A percentile compares a stretch with the other conserved stretches of the same genome.
These are phyloP conservation scores for Plantago ovata DNA, from an alignment of 257 asterid genomes.

Conservation along the genomic window DNA sequence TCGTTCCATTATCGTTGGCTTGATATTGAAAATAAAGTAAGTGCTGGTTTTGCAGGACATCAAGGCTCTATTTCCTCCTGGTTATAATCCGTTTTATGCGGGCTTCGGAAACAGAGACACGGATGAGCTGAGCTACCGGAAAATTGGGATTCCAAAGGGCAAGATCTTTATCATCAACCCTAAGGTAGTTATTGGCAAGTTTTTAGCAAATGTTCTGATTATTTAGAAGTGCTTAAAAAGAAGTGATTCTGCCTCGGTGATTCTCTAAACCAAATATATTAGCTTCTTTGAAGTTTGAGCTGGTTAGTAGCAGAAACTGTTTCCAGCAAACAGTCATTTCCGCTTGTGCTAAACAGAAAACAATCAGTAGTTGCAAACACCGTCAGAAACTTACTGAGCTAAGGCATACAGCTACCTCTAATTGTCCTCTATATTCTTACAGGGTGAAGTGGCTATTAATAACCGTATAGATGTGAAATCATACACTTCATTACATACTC, in stretches of 20 bases:
- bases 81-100: conserved; percentile 92
- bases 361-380: no score
- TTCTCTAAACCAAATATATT: no score
- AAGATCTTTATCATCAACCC: conserved; percentile 96
- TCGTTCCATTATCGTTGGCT: background rate
- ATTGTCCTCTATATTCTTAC: conserved; percentile 17
- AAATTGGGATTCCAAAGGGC: conserved; percentile 98
- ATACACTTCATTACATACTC: conserved; percentile 88
- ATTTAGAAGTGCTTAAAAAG: no score
- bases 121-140: conserved; percentile 96
- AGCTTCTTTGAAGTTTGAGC: no score
- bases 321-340: no score
- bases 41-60: conserved; percentile 60
- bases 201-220: background rate
- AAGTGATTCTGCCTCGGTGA: no score
- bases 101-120: conserved; percentile 99
- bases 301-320: no score
- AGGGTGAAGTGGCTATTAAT: conserved; percentile 99
- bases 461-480: conserved; percentile 84
- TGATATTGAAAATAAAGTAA: background rate
- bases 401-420: background rate
- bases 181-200: conserved; percentile 44
- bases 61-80: conserved; percentile 92
- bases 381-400: no score
- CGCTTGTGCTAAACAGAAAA: no score